Percentiles rank a stretch among this genome's conserved stretches.
Conservation (phyloP, 257 asterid genomes). For the Fraxinus americana region DNA sequence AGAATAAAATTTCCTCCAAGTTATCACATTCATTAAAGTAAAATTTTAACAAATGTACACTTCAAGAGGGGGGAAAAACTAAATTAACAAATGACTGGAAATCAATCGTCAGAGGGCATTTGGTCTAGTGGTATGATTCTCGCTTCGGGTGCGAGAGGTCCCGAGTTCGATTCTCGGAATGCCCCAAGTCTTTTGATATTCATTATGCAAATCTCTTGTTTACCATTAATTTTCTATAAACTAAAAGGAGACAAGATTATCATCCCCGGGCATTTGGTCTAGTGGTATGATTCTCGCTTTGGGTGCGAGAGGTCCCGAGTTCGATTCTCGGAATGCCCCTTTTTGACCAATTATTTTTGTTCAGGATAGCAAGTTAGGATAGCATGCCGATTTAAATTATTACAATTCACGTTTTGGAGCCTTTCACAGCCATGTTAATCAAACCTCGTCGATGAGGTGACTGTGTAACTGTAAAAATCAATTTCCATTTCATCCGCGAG, state of each 20-base stretch:
- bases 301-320: conserved; percentile 83
- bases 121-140: conserved; percentile 60
- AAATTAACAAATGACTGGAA: too few species aligned
- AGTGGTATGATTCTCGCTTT: conserved; percentile 83
- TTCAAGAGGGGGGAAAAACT: too few species aligned
- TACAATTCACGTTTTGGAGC: too few species aligned
- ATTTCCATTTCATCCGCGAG: too few species aligned
- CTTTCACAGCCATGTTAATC: neutral
- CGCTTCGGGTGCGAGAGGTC: conserved; percentile 55
- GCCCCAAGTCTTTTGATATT: conserved; percentile 10
- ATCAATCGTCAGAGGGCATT: conserved; percentile 25
- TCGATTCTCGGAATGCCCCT: conserved; percentile 89
- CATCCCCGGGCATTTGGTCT: conserved; percentile 69
- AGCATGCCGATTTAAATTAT: neutral
- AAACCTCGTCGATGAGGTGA: too few species aligned
- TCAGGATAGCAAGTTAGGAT: neutral
- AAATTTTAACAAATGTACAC: too few species aligned
- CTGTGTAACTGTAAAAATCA: too few species aligned
- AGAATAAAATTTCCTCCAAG: too few species aligned
- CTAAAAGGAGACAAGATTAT: too few species aligned
- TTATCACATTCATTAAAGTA: too few species aligned
- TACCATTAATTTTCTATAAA: too few species aligned
- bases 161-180: conserved; percentile 52
- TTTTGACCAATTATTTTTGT: neutral
- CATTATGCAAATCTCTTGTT: too few species aligned